Evolutionary conservation across 1,139 yeast species (phyloP), one percentile per base, ranked within the genome.

Genomic region (Zygoascus hellenicus): DNA sequence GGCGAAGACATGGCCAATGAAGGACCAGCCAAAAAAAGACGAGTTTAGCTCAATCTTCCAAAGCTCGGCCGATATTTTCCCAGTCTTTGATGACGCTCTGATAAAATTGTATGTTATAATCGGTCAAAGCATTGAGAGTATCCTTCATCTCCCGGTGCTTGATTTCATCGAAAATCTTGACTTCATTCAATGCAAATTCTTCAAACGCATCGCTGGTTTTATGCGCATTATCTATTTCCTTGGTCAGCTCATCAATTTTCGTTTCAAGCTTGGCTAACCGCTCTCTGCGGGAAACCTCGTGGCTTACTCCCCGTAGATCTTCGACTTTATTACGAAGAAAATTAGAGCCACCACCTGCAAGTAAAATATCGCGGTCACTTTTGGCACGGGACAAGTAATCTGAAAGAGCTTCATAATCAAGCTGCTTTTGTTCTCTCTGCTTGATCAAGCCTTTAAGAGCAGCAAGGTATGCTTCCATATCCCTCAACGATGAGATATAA

Each of bases 361-460:
- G 69, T 38, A 86, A 59, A 36, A 71, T 70, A 35, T 79, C 78
- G 53, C 82, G 78, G 55, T 92, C 97, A 30, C 68, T 66, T 48
- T 77, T 74, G 0, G 95, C 80, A 59, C 86, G 84, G 40, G 75
- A 72, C 47, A 89, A 70, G 62, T 90, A 90, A 48, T 85, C 95
- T 40, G 80, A 78, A 45, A 92, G 71, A 42, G 86, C 95, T 61
- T 92, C 97, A 58, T 84, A 80, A 64, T 92, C 98, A 36, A 90
- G 77, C 57, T 86, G 90, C 64, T 90, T 90, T 61, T 88, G 92
- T 60, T 92, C 98, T 54, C 92, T 88, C 48, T 86, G 74, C 60
- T 85, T 90, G 50, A 92, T 77, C 54, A 90, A 70, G 51, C 77
- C 78, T 56, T 88, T 85, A 57, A 92, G 74, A 30, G 92, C 80